Conservation (phyloP, 148 eudicot genomes). For the Vaccinium vitisidaea region DNA sequence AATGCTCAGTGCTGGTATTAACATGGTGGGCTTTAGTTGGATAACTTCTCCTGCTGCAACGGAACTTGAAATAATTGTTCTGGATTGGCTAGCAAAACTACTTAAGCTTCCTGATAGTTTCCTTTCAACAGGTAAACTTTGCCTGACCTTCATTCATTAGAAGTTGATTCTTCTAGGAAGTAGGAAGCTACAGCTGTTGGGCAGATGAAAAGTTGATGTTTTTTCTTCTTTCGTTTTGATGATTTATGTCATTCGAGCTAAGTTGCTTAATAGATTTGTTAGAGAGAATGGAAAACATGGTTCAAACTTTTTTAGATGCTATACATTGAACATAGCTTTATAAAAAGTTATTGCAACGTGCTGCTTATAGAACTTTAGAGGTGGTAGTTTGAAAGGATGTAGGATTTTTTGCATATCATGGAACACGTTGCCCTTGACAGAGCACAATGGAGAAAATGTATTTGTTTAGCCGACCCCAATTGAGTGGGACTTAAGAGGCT, state of each 20-base stretch:
- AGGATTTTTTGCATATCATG: too few species aligned
- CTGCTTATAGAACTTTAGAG: not conserved
- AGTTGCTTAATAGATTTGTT: not conserved
- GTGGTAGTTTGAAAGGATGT: too few species aligned
- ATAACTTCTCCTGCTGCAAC: constrained; percentile 97
- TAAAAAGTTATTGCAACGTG: not conserved
- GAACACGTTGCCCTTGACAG: too few species aligned
- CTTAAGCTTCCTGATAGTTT: constrained; percentile 74
- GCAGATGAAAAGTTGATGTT: not conserved
- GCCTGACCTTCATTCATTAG: not conserved
- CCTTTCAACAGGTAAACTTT: constrained; percentile 67
- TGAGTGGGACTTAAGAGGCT: too few species aligned
- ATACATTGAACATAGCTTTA: not conserved
- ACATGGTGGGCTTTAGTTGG: constrained; percentile 98
- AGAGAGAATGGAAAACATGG: not conserved
- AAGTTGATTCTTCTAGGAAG: constrained; percentile 7
- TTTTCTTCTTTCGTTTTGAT: not conserved
- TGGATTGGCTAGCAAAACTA: constrained; percentile 93
- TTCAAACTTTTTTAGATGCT: not conserved
- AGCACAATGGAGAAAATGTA: too few species aligned
- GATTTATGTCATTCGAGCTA: not conserved
- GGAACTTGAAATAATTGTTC: constrained; percentile 88
- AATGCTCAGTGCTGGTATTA: constrained; percentile 92
- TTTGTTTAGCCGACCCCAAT: too few species aligned
- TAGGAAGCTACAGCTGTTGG: not conserved